Evolutionary conservation across 768 basidiomycete species (phyloP).

Genomic region (Russula dissimulans): DNA sequence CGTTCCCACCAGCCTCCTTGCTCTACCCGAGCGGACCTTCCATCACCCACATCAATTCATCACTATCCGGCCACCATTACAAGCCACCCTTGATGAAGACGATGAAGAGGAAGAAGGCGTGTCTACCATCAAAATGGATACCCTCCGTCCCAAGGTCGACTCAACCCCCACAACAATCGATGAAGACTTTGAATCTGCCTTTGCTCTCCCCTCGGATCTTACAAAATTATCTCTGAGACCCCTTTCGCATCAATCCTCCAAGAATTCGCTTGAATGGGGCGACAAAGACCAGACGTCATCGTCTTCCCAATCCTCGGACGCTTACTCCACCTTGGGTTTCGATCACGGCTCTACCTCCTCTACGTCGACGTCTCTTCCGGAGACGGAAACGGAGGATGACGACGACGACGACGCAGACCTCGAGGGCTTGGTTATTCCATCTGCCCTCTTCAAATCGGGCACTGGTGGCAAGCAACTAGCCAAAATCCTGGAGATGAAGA

Average conservation of each 20-base stretch:
- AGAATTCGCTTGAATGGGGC: conserved; percentile 78
- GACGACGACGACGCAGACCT: conserved; percentile 60
- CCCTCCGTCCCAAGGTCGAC: conserved; percentile 28
- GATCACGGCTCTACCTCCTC: conserved; percentile 64
- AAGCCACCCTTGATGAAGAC: conserved; percentile 37
- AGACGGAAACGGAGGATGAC: conserved; percentile 59
- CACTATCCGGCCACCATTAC: conserved; percentile 59
- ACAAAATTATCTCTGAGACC: conserved; percentile 78
- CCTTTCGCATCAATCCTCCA: conserved; percentile 68
- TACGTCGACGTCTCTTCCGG: conserved; percentile 58
- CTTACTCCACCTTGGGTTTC: conserved; percentile 72
- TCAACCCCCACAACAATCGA: conserved; percentile 30
- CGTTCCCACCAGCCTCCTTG: conserved; percentile 31
- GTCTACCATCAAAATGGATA: conserved; percentile 72
- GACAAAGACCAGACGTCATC: conserved; percentile 74
- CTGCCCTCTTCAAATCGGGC: conserved; percentile 65
- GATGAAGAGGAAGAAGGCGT: conserved; percentile 76
- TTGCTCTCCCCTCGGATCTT: conserved; percentile 71
- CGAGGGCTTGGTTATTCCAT: conserved; percentile 73
- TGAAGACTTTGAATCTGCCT: conserved; percentile 79
- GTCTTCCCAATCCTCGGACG: conserved; percentile 78
- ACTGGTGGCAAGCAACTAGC: conserved; percentile 43
- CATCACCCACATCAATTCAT: conserved; percentile 35
- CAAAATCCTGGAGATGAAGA: conserved; percentile 46
- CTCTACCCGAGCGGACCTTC: conserved; percentile 32